Evolutionary conservation across 306 rosid genomes (phyloP), one percentile per base, ranked within the genome.

Genomic region (Dalbergia cochinchinensis): DNA sequence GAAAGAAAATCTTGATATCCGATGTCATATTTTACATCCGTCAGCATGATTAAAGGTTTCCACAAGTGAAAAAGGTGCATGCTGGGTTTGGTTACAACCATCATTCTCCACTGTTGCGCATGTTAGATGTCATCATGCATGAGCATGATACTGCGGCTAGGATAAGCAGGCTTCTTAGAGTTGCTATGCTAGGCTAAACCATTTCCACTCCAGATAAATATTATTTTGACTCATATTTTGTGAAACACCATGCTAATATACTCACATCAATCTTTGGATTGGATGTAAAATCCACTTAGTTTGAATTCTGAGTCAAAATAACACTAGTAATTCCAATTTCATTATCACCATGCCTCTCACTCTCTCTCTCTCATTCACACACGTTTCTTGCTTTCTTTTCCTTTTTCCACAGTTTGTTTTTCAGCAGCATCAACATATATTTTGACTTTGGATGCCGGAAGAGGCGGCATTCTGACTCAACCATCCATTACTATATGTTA

Each of bases 91-190:
- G 16, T 61, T 15, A 58, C 45, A 57, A 81, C 59, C 39, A 61
- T 62, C 8, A 48, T 41, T 71, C 33, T 60, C 58, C 11, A 10
- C 42, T 59, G 78, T 26, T 39, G 14, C 66, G 16, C 80, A 66
- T 81, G 77, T 34, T 44, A 42, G 22, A 45, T 59, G 70, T 47
- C 60, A 78, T 78, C 33, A 45, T 26, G 51, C 47, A 8, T 44
- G 54, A 14, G 13, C 4, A 4, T 48, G 14, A 11, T 7, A 47
- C 16, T 54, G 22, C 1, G 14, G 41, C 7, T 11, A 19, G n/a
- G 48, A 9, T 35, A 62, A 15, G 14, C 14, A 62, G 42, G 44
- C 18, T 15, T 64, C 7, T n/a, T n/a, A 7, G 69, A 64, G 13
- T 64, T 37, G 13, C 8, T 65, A 4, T 45, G 54, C 42, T 8